A percentile compares a stretch with the other conserved stretches of the same genome.
These are phyloP conservation scores for Bipolaris sorokiniana DNA, from an alignment of 2,329 filamentous ascomycete species.

Conservation along the genomic window DNA sequence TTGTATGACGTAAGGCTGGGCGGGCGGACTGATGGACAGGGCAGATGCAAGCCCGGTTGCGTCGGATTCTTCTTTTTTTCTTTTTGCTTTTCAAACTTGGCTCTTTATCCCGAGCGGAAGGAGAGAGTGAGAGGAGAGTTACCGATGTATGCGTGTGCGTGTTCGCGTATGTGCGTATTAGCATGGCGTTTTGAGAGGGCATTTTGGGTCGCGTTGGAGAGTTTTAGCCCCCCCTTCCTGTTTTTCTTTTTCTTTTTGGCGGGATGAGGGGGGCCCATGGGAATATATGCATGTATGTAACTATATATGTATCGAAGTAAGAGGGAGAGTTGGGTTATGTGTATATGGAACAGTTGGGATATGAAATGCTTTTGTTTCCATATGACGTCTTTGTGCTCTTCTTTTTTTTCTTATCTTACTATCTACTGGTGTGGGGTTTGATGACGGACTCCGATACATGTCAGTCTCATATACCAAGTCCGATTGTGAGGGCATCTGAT, in stretches of 20 bases:
- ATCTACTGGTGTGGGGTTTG: too few relatives aligned
- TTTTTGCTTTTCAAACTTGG: too few relatives aligned
- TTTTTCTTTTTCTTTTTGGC: neutral
- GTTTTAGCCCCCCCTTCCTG: neutral
- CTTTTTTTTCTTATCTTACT: too few relatives aligned
- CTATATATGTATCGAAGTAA: neutral
- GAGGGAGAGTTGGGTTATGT: neutral
- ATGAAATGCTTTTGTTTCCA: neutral
- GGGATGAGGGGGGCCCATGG: neutral
- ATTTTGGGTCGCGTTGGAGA: neutral
- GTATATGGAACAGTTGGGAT: neutral
- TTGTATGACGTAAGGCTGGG: neutral
- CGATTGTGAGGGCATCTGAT: too few relatives aligned
- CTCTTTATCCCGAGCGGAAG: neutral
- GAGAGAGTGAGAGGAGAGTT: neutral
- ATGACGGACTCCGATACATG: too few relatives aligned
- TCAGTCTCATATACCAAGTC: too few relatives aligned
- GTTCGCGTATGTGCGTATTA: constrained; percentile 14
- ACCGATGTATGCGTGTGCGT: neutral
- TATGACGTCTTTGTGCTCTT: neutral
- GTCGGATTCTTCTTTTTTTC: neutral
- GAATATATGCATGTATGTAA: neutral
- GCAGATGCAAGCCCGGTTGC: too few relatives aligned
- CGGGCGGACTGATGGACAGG: too few relatives aligned
- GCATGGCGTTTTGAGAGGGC: constrained; percentile 21